Evolutionary conservation across 768 basidiomycete species (phyloP).

Genomic region (Suillus plorans): DNA sequence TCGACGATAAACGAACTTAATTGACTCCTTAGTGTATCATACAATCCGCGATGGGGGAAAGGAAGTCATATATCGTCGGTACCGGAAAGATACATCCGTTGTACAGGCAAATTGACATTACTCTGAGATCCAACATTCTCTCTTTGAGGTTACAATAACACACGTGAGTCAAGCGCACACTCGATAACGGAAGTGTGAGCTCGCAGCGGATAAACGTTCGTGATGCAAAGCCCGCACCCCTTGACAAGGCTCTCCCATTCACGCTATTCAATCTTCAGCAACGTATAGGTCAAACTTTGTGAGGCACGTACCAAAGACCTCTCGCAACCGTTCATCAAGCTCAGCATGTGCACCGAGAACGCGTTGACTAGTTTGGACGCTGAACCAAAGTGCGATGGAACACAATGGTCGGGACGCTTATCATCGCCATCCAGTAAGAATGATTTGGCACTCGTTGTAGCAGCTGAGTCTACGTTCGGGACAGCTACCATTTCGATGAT

Average conservation of each 20-base stretch:
- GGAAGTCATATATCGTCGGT: no score
- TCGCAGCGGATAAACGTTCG: neutral
- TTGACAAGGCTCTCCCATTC: neutral
- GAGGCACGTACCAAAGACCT: constrained; percentile 1
- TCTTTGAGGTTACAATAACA: neutral
- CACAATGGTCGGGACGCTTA: neutral
- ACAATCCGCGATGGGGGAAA: no score
- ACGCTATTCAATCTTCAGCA: no score
- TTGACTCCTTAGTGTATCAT: no score
- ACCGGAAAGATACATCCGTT: no score
- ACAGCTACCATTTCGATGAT: neutral
- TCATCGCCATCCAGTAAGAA: neutral
- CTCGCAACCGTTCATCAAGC: neutral
- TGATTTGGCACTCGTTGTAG: neutral
- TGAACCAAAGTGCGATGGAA: constrained; percentile 2
- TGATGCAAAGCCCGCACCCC: neutral
- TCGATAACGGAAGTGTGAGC: constrained; percentile 1
- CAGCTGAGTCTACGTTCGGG: neutral
- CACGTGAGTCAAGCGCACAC: neutral
- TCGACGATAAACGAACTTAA: no score
- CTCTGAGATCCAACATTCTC: neutral
- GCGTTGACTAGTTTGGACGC: neutral
- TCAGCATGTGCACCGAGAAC: neutral
- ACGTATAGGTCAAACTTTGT: neutral
- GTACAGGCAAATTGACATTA: neutral